Evolutionary conservation across 441 rosid species (phyloP), one percentile per base, ranked within the genome.

Genomic region (Populus hybrid): DNA sequence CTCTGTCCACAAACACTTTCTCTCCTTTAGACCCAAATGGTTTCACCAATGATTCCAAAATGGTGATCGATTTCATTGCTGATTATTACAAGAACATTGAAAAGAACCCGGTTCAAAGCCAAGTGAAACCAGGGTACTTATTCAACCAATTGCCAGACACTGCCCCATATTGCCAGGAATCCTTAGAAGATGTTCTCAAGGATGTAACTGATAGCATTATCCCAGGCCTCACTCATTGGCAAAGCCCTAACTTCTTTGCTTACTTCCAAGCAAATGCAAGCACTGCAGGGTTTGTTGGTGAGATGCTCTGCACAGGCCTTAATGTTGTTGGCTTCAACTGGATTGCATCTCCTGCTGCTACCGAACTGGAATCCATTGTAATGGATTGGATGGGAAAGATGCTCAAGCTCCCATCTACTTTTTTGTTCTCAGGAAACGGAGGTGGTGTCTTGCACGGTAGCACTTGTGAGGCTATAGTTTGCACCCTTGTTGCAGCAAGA

Each of bases 201-300:
- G 73, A 61, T 65, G 81, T 82, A 16, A 18, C n/a, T 4, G 77
- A 76, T 16, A 14, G 20, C 46, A 80, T 86, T 3, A 4, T 86
- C 2, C 85, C 87, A 0, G 84, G 83, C 57, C 16, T 86, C 4
- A 82, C 89, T 24, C 87, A 83, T 36, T 86, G 89, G 89, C 86
- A 79, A 18, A 84, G 86, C 28, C 88, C 86, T 0, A 79, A 40
- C 16, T 82, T 83, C 83, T 75, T 85, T 23, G 85, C 70, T 8
- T 87, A 74, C 54, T 87, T 82, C 70, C 74, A 2, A 4, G 64
- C 78, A 38, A 85, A 14, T 36, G 79, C 76, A 0, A 84, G 88
- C 83, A 79, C 81, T 46, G 83, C 84, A 6, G 83, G 81, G 0
- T 71, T 85, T 67, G 75, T 85, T 0, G 88, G 85, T 2, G 85